Evolutionary conservation across 2,329 filamentous ascomycete species (phyloP), one percentile per base, ranked within the genome.

Genomic region (Epichloe aotearoae): DNA sequence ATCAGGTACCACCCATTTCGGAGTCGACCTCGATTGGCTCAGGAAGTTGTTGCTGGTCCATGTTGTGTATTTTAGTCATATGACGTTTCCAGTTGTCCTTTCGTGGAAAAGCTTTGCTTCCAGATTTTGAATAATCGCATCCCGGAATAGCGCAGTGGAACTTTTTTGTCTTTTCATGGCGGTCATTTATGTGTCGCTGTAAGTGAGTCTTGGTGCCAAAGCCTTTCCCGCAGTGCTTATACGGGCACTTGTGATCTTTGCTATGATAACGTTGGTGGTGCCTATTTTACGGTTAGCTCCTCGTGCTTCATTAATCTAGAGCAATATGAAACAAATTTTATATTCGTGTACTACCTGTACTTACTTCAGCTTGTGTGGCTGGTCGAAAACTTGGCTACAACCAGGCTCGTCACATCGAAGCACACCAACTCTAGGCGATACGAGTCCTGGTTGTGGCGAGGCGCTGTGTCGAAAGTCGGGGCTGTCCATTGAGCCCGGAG

Each of bases 51-150:
- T 57, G 56, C 45, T 66, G 62, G 47, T 73, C 70, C 53, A 72
- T 62, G 37, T 70, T 63, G 56, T 82, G 78, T 56, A 79, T 80
- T 61, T 80, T 80, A 37, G 71, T 67, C 76, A 82, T 80, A 59
- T 82, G 78, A 51, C 78, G 66, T 57, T 77, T 74, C 77, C 77
- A 81, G 61, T 82, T 81, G 58, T 81, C 78, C 58, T 81, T 82
- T 49, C 78, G 67, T 1, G 77, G 76, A 55, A 82, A 82, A 0
- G 73, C 75, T 54, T 78, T 80, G 50, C 77, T 75, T 8, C 77
- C 77, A 15, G 66, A 61, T 51, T 69, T 71, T n/a, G 76, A 80
- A 58, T 78, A 81, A 5, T 74, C 69, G 57, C 78, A 82, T 6
- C 70, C 71, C 2, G 66, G 67, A 4, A 77, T 69, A 0, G 71